Evolutionary conservation across 495 filamentous ascomycete species (phyloP).

Genomic region (Aspergillus nidulans): DNA sequence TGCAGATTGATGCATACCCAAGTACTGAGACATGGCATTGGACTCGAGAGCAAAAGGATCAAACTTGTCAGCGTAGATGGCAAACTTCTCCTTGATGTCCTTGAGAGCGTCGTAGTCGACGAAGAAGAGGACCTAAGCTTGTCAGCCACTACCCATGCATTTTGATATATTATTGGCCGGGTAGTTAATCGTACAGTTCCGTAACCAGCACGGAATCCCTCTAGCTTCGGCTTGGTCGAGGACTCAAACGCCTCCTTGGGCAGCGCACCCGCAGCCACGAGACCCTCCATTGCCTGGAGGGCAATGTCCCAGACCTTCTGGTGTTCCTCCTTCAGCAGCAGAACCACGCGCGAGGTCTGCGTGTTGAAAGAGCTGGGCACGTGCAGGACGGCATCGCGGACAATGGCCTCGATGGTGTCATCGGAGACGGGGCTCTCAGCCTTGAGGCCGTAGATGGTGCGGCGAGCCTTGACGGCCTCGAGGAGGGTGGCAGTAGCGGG

Average conservation of each 20-base stretch:
- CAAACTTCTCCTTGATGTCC: constrained; percentile 40
- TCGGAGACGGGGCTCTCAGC: constrained; percentile 42
- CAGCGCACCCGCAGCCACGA: constrained; percentile 31
- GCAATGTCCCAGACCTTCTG: constrained; percentile 50
- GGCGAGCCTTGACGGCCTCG: constrained; percentile 39
- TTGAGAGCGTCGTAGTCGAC: constrained; percentile 40
- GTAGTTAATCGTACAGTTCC: constrained; percentile 37
- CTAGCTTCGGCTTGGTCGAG: constrained; percentile 40
- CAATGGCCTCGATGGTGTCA: constrained; percentile 35
- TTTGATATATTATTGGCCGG: neutral
- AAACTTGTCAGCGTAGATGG: constrained; percentile 45
- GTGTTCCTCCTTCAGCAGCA: constrained; percentile 49
- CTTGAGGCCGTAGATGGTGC: constrained; percentile 44
- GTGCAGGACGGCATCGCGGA: constrained; percentile 40
- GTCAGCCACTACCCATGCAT: neutral
- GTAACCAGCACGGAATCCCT: constrained; percentile 41
- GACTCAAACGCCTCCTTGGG: constrained; percentile 39
- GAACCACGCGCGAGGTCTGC: constrained; percentile 46
- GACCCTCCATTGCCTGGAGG: constrained; percentile 37
- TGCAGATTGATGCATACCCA: constrained; percentile 26
- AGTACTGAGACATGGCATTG: constrained; percentile 50
- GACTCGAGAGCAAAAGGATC: constrained; percentile 47
- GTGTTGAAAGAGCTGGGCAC: constrained; percentile 51
- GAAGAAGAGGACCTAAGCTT: constrained; percentile 43
- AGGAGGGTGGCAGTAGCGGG: constrained; percentile 37